These are phyloP conservation scores for Amanita rimosa DNA, from an alignment of 768 basidiomycete species.

Conservation along the genomic window DNA sequence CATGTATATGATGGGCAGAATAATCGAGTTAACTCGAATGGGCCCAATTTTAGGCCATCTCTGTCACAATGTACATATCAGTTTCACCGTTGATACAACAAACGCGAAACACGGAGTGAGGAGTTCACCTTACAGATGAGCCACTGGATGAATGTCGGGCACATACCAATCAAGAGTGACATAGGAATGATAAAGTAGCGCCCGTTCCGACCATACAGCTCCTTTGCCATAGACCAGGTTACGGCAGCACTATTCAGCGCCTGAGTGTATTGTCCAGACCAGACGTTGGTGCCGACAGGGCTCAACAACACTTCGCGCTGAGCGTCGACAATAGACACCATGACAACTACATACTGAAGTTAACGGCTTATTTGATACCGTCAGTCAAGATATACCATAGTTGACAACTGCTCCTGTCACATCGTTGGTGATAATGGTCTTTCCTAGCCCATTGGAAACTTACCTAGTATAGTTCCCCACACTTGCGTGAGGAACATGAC, in stretches of 20 bases:
- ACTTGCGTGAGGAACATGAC: slow-evolving; percentile 55
- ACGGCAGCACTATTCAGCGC: slow-evolving; percentile 46
- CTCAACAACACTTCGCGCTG: slow-evolving; percentile 43
- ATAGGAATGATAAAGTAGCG: slow-evolving; percentile 49
- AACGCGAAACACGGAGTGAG: no score
- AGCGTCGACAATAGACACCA: slow-evolving; percentile 39
- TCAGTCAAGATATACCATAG: slow-evolving; percentile 19
- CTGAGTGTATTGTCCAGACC: slow-evolving; percentile 44
- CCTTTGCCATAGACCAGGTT: slow-evolving; percentile 53
- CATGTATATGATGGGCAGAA: slow-evolving; percentile 47
- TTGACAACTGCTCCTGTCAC: slow-evolving; percentile 23
- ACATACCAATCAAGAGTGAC: slow-evolving; percentile 41
- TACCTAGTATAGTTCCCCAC: slow-evolving; percentile 52
- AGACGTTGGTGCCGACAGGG: slow-evolving; percentile 48
- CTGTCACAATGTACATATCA: slow-evolving; percentile 9
- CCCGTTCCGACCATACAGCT: slow-evolving; percentile 41
- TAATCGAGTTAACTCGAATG: slow-evolving; percentile 34
- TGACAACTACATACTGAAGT: slow-evolving; percentile 37
- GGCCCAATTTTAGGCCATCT: slow-evolving; percentile 45
- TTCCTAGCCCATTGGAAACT: not conserved
- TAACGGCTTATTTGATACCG: not conserved
- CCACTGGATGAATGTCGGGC: slow-evolving; percentile 42
- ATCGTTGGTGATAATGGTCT: not conserved
- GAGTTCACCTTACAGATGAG: slow-evolving; percentile 32
- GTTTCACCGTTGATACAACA: no score